phyloP scores from a whole-genome alignment of 495 filamentous ascomycete species.

The Massariosphaeria phaeospora region DNA sequence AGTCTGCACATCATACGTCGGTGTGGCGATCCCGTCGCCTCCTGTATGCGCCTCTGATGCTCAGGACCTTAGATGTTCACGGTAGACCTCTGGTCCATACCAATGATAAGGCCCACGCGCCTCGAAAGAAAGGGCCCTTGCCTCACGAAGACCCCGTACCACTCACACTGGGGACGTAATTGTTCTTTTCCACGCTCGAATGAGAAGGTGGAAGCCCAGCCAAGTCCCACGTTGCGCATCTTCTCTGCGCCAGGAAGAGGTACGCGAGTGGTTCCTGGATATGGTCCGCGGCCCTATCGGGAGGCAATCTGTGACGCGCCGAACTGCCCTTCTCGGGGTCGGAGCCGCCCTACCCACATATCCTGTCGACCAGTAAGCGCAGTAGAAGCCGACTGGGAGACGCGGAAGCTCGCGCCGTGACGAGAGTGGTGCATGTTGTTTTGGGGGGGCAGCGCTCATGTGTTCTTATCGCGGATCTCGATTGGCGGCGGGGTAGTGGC shows the following conservation, averaged over 20 bases:
- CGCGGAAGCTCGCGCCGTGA: conserved; percentile 7
- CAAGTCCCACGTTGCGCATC: conserved; percentile 9
- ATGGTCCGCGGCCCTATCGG: background rate
- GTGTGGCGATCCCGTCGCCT: conserved; percentile 9
- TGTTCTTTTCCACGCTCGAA: background rate
- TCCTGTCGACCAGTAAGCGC: background rate
- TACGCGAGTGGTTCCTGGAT: conserved; percentile 1
- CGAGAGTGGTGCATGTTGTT: background rate
- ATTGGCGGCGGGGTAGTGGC: conserved; percentile 22
- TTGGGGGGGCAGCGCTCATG: background rate
- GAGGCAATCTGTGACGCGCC: background rate
- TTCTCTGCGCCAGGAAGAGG: conserved; percentile 7
- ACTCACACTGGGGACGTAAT: conserved; percentile 1
- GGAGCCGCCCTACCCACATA: conserved; percentile 21
- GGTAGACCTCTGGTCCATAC: background rate
- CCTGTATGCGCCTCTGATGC: background rate
- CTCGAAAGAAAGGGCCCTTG: background rate
- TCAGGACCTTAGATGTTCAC: background rate
- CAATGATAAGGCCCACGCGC: conserved; percentile 13
- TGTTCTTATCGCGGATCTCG: conserved; percentile 11
- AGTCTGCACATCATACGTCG: no score
- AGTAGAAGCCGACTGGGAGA: background rate
- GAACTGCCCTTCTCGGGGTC: conserved; percentile 5
- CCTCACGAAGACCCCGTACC: background rate
- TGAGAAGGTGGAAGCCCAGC: conserved; percentile 11